Conservation (phyloP, 106 monocot genomes). For the Amphibolis antarctica region DNA sequence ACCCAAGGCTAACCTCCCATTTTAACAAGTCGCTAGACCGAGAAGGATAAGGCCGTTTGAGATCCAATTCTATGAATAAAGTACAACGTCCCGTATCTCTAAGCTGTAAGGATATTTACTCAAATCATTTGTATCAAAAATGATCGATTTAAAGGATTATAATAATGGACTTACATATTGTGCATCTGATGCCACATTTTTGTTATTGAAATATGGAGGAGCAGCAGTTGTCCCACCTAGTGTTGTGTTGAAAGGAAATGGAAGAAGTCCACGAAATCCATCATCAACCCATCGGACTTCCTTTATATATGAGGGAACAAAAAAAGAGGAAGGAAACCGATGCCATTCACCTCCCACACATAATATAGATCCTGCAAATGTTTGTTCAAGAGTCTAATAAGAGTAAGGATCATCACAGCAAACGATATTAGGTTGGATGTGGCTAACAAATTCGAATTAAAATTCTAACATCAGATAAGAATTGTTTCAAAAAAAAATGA, state of each 20-base stretch:
- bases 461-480: background rate
- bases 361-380: slow-evolving; percentile 47
- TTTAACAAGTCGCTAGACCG: slow-evolving; percentile 66
- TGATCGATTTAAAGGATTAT: background rate
- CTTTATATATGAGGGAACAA: slow-evolving; percentile 59
- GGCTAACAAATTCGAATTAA: background rate
- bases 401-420: too few species aligned
- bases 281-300: slow-evolving; percentile 95
- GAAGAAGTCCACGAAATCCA: slow-evolving; percentile 88
- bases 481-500: background rate
- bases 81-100: slow-evolving; percentile 48
- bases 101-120: slow-evolving; percentile 30
- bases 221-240: slow-evolving; percentile 80
- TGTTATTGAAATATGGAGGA: slow-evolving; percentile 87
- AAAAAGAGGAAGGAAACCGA: slow-evolving; percentile 91
- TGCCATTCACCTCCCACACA: slow-evolving; percentile 99
- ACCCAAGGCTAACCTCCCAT: slow-evolving; percentile 66
- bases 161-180: slow-evolving; percentile 67
- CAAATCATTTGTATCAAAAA: background rate
- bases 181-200: slow-evolving; percentile 66
- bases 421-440: background rate
- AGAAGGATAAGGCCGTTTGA: slow-evolving; percentile 60
- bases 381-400: too few species aligned
- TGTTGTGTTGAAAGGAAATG: slow-evolving; percentile 84
- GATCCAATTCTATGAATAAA: slow-evolving; percentile 80